Base-by-base conservation (phyloP, 768 basidiomycete species). In the Pisolithus albus region DNA sequence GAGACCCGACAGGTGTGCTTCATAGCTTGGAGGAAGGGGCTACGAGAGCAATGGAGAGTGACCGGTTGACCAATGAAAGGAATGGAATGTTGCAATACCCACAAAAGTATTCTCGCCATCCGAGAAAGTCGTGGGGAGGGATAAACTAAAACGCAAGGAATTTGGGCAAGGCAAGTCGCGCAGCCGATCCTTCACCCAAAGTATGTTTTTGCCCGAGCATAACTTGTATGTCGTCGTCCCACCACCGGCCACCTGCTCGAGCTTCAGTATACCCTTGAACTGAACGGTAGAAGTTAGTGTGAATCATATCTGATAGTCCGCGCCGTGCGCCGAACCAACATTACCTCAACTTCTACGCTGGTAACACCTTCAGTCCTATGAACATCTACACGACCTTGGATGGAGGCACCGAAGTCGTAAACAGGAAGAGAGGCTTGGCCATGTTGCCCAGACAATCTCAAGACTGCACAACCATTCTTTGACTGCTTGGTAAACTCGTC, bases 21-120 rank as follows among this genome's bases (percentile, higher is more conserved):
- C 72, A 54, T 81, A 83, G 11, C 80, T 85, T 1, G 87, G 88
- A 19, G 87, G 87, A 21, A 90, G 71, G 41, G 80, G 73, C 86
- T 88, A 42, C 23, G 13, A 24, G 47, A 47, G 5, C 28, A 53
- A 49, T 36, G 59, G 21, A 53, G 46, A 47, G 8, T 23, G 36
- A 5, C 50, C 23, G 42, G 30, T 23, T 23, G 36, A 5, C 50
- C 23, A 42, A 30, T 23, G 32, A 43, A 24, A 36, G 19, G 34
- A n/a, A 10, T 8, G 19, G 57, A 42, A 41, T 47, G 30, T 2
- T 30, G 10, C 30, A 42, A 42, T 34, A 26, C 80, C 58, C 55
- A 88, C 86, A 70, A 83, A 86, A 6, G 70, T 77, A 46, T 72
- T 75, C 21, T 72, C 76, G 26, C 80, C 77, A 47, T 79, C 74